Evolutionary conservation across 768 basidiomycete species (phyloP), one percentile per base, ranked within the genome.

Genomic region (Tulasnella sp.): DNA sequence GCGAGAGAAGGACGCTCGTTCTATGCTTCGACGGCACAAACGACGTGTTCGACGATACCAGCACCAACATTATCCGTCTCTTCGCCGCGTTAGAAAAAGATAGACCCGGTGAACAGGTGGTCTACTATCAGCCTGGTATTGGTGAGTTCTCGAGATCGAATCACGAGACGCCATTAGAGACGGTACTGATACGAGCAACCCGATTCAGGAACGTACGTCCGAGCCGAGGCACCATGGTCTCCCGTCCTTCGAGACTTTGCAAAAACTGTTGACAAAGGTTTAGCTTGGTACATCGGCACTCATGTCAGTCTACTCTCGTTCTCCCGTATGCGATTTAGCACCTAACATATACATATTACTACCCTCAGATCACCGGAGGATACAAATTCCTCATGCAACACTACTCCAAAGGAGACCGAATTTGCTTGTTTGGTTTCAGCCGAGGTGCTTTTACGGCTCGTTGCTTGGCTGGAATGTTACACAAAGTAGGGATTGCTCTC

Each of bases 211-310:
- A 90, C 91, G 0, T 90, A 92, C 71, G 45, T 69, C 0, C 85
- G 88, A 19, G 88, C 92, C n/a, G 86, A 88, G 0, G 90, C 91
- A 0, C 0, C 90, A n/a, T 89, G 93, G 12, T 88, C 88, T 76
- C 81, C 84, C 69, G 3, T 40, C 7, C 37, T 52, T n/a, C 40
- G 84, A 71, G 88, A 89, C 88, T 79, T 83, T 0, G 91, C 91
- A 8, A 88, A 88, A 80, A 79, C 90, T 6, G 72, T 91, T 64
- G 93, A 94, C 79, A 82, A 87, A 71, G 92, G 90, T 0, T 82
- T 93, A 75, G 93, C 93, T 29, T 93, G 91, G 91, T 93, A 90
- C 79, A 84, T 93, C 68, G 89, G 89, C 74, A 86, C 80, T 0
- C 92, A 93, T 82, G 89, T 75, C 25, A 67, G 58, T 25, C 31